phyloP scores from a whole-genome alignment of 352 stramenopile species.

The Globisporangium splendens region DNA sequence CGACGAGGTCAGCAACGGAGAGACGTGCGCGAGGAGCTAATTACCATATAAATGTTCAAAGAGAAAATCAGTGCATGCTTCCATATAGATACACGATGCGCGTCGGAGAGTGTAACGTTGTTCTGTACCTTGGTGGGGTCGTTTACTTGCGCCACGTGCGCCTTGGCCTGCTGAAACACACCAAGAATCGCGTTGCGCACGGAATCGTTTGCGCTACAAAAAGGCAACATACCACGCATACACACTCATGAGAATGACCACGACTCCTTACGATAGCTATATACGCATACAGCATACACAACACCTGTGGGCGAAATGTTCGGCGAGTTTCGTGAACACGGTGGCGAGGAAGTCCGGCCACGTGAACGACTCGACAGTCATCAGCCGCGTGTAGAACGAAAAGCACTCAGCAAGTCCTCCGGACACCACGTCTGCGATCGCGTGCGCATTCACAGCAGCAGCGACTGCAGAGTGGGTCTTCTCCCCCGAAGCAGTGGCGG shows the following conservation, averaged over 20 bases:
- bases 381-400: constrained; percentile 45
- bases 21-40: constrained; percentile 19
- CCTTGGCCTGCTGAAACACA: constrained; percentile 32
- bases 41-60: not conserved
- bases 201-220: constrained; percentile 28
- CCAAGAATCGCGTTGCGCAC: constrained; percentile 37
- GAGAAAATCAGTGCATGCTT: not conserved
- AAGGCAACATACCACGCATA: not conserved
- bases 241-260: not conserved
- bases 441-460: not conserved
- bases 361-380: constrained; percentile 53
- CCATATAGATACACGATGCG: too few relatives aligned
- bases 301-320: constrained; percentile 47
- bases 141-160: constrained; percentile 46
- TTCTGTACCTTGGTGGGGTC: constrained; percentile 35
- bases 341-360: constrained; percentile 61
- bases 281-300: too few relatives aligned
- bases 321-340: constrained; percentile 47
- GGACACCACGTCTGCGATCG: constrained; percentile 13
- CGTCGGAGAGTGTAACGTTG: too few relatives aligned
- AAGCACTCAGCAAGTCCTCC: constrained; percentile 43
- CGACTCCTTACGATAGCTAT: too few relatives aligned
- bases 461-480: too few relatives aligned
- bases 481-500: constrained; percentile 1
- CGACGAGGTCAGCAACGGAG: constrained; percentile 15